phyloP scores from a whole-genome alignment of 2,329 filamentous ascomycete species.

The Thelonectria discophora region DNA sequence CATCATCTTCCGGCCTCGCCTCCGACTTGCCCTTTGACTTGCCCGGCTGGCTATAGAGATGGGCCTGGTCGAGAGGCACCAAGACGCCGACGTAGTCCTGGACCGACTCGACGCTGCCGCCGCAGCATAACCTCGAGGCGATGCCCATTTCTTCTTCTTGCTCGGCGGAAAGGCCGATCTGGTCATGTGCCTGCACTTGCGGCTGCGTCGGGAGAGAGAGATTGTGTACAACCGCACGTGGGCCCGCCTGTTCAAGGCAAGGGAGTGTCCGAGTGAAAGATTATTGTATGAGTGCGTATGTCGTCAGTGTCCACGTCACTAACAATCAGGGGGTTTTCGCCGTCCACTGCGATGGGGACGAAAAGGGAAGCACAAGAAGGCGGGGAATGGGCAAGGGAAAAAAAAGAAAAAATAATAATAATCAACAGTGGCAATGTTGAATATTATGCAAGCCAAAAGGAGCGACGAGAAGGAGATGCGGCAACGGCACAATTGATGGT shows the following conservation, averaged over 20 bases:
- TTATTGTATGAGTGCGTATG: not conserved
- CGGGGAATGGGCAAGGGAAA: constrained; percentile 6
- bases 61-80: constrained; percentile 63
- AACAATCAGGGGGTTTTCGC: not conserved
- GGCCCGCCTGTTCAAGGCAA: not conserved
- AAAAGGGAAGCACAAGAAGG: not conserved
- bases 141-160: constrained; percentile 40
- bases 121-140: constrained; percentile 44
- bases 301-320: not conserved
- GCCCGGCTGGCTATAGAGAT: constrained; percentile 64
- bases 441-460: constrained; percentile 11
- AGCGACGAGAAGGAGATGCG: constrained; percentile 27
- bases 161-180: not conserved
- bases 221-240: not conserved
- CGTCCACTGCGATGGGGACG: not conserved
- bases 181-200: not conserved
- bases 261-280: not conserved
- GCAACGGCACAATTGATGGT: constrained; percentile 1
- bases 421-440: constrained; percentile 14
- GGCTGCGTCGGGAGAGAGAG: not conserved
- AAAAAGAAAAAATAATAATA: constrained; percentile 9
- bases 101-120: constrained; percentile 54
- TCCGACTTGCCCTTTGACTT: constrained; percentile 54
- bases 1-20: constrained; percentile 54
- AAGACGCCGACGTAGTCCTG: constrained; percentile 62